Base-by-base conservation (phyloP, 192 early-diverging fungal species). In the Podila horticola region DNA sequence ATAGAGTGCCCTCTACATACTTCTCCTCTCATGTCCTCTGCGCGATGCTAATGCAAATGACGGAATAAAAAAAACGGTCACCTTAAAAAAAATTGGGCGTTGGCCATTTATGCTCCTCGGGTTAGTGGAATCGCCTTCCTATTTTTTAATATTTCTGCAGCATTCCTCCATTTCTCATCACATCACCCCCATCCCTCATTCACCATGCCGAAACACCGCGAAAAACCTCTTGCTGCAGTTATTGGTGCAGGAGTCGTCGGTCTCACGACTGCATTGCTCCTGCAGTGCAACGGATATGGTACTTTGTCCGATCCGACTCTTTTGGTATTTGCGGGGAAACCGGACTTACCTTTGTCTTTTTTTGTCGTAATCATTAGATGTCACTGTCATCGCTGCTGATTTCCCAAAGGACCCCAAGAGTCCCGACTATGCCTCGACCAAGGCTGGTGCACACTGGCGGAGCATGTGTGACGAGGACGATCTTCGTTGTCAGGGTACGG, bases 211-310 rank as follows among this genome's bases (percentile, higher is more conserved):
- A 8, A 69, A 26, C 57, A 79, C 31, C 68, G 63, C 5, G 69
- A 66, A 31, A 66, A 52, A 36, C 69, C 75, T 4, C 45, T 79
- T 3, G 75, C 70, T 17, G 75, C 55, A 12, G 91, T 96, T 10
- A 70, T 96, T 67, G 95, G 95, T 19, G 90, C 92, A 4, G 94
- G 94, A 66, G 95, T 95, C 3, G 70, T 87, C 22, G 94, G 94
- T 10, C 86, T 95, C 13, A 93, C 93, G 7, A 91, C 90, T 0
- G 95, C 91, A 9, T 67, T 95, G 2, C 61, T 91, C 10, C 81
- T 93, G 30, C 88, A 89, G 66, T 82, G 84, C 73, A 83, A 88
- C 57, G 85, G 89, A 19, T 89, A 88, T 66, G 34, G 84, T 79
- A 55, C 30, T 19, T 38, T 63, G 26, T 45, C 26, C 36, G 20